Evolutionary conservation across 2,329 filamentous ascomycete species (phyloP), one percentile per base, ranked within the genome.

Genomic region (Sclerotinia spermophila): DNA sequence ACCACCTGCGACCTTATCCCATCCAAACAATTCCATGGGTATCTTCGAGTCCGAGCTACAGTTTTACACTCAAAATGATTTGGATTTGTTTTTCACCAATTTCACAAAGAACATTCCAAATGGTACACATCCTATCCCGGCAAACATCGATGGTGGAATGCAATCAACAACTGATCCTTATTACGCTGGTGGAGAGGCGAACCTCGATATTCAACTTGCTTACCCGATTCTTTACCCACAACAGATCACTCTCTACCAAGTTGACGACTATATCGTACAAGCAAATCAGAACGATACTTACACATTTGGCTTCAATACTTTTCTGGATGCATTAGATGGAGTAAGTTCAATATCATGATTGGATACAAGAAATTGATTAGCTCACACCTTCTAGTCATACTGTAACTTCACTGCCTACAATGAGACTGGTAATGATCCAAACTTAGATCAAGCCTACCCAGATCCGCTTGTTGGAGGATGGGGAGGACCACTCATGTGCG

Each of bases 261-360:
- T 81, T 1, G 83, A 84, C 69, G 83, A 83, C 76, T 74, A 77
- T 21, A 67, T 73, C 38, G 71, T 72, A 2, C 71, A 73, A 55
- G 27, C 71, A 3, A 66, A 72, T 42, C 71, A 71, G 48, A 71
- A 74, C 64, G 71, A 48, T 74, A 80, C 79, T 24, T 79, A 77
- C 55, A 80, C 74, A 72, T 80, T 76, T 72, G 76, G 82, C n/a
- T 80, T 84, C 74, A 84, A 84, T 74, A 84, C 81, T 38, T 84
- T 84, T 75, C 75, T 84, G 8, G 82, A 83, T 71, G 82, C 82
- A 66, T 76, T 84, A 17, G 82, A 84, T 73, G 82, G 82, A 8
- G 73, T 74, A 71, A 67, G 71, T 67, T 64, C 72, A 30, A 40
- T 4, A 35, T 17, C 5, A 15, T 45, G 3, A n/a, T 35, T 13